These are phyloP conservation scores for Hanseniaspora nectarophila DNA, from an alignment of 805 yeast genomes.

Conservation along the genomic window DNA sequence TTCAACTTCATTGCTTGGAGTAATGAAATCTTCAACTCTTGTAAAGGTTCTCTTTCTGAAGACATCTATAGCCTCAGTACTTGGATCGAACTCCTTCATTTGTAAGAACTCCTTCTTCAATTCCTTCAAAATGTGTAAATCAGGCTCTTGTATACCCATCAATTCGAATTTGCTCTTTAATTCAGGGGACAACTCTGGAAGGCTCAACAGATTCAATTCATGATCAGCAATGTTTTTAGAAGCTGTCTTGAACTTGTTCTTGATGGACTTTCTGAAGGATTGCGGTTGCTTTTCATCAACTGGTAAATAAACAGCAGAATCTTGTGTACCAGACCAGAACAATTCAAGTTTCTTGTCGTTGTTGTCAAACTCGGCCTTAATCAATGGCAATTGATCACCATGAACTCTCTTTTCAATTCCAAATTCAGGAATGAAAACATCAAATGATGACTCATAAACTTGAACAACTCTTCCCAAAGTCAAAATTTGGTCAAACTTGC, in stretches of 20 bases:
- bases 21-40: constrained; percentile 39
- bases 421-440: constrained; percentile 80
- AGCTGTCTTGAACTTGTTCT: constrained; percentile 63
- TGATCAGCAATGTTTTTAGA: constrained; percentile 56
- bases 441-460: constrained; percentile 93
- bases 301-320: constrained; percentile 82
- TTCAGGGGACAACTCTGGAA: constrained; percentile 29
- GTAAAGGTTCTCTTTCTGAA: constrained; percentile 48
- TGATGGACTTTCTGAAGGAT: constrained; percentile 65
- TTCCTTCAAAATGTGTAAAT: constrained; percentile 23
- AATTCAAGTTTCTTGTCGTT: constrained; percentile 55
- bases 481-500: constrained; percentile 65
- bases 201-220: constrained; percentile 26
- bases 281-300: constrained; percentile 74
- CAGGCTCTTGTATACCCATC: constrained; percentile 43
- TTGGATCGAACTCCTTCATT: constrained; percentile 14
- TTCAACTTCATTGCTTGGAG: constrained; percentile 22
- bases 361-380: constrained; percentile 84
- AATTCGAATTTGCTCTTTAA: constrained; percentile 38
- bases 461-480: constrained; percentile 80
- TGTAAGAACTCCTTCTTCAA: constrained; percentile 18
- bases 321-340: constrained; percentile 87
- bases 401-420: constrained; percentile 94
- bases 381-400: constrained; percentile 88
- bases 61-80: constrained; percentile 32